Percentiles rank a stretch among this genome's conserved stretches.
These are phyloP conservation scores for Serendipita sp. DNA, from an alignment of 768 basidiomycete genomes.

Conservation along the genomic window DNA sequence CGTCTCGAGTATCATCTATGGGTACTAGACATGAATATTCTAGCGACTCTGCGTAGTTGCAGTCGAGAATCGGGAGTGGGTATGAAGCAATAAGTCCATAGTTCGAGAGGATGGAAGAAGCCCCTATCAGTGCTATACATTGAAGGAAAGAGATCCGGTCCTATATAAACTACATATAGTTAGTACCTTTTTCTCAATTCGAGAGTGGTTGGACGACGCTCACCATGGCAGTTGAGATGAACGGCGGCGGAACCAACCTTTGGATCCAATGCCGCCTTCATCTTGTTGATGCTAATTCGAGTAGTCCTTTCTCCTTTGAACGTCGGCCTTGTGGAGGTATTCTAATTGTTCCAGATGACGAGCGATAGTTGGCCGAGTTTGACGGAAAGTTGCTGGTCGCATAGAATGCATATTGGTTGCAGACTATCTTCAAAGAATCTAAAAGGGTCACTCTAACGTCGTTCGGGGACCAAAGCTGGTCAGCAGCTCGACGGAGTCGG, in stretches of 20 bases:
- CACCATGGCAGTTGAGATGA: background rate
- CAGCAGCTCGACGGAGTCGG: too few species aligned
- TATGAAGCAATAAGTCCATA: background rate
- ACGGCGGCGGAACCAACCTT: background rate
- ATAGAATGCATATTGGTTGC: too few species aligned
- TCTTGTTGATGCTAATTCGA: background rate
- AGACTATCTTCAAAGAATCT: too few species aligned
- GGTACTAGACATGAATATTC: background rate
- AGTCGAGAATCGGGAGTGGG: background rate
- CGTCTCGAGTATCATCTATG: background rate
- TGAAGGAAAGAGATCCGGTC: background rate
- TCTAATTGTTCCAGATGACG: background rate
- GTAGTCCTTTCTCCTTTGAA: too few species aligned
- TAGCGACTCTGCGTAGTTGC: background rate
- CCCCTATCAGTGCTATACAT: background rate
- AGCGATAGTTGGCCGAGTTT: too few species aligned
- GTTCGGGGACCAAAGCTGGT: too few species aligned
- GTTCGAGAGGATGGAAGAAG: background rate
- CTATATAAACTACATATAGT: background rate
- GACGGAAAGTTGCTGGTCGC: too few species aligned
- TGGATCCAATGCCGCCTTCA: background rate
- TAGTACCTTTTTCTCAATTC: background rate
- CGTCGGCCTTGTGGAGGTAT: background rate
- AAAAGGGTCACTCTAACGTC: too few species aligned
- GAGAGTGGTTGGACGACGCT: background rate